Evolutionary conservation across 2,329 filamentous ascomycete species (phyloP), one percentile per base, ranked within the genome.

Genomic region (Cladosporium sp.): DNA sequence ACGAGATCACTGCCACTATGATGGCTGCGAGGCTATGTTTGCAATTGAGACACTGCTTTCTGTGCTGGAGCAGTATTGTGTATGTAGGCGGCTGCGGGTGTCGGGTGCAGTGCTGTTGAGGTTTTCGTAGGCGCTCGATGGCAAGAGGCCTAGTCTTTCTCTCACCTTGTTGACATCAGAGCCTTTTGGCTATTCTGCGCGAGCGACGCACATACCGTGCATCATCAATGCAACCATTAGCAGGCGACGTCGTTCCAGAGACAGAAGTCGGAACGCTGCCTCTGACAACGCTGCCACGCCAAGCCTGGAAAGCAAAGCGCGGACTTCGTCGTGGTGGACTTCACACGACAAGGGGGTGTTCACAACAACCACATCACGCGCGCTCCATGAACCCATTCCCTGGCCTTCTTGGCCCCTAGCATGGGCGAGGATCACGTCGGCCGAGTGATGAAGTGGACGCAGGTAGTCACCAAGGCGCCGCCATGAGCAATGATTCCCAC

Each of bases 401-500:
- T 29, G 16, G 21, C 50, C n/a, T 46, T 40, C 14, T 26, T 44
- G 10, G 37, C 35, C 29, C 35, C 29, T 46, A 56, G 50, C n/a
- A 63, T 55, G 49, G 50, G 50, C 37, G 21, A 21, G n/a, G 35
- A n/a, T 1, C 14, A 35, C 44, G 44, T 44, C n/a, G 33, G 31
- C 5, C 26, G 37, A 63, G 61, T 40, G 61, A 63, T 63, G 61
- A 31, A 44, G 35, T 33, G 61, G 50, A 56, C 18, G 35, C 61
- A 63, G 49, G 61, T 29, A 40, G 35, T 56, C 61, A 63, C 29
- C 53, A 58, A 21, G 62, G 65, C 23, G 29, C 59, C 59, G 65
- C 65, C 52, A 66, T 66, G 65, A 66, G 58, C 59, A 52, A 60
- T 40, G 60, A 62, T 29, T 28, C 49, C n/a, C 35, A 57, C 21